phyloP scores from a whole-genome alignment of 1,284 basidiomycete genomes.

The Heterobasidion annosum region DNA sequence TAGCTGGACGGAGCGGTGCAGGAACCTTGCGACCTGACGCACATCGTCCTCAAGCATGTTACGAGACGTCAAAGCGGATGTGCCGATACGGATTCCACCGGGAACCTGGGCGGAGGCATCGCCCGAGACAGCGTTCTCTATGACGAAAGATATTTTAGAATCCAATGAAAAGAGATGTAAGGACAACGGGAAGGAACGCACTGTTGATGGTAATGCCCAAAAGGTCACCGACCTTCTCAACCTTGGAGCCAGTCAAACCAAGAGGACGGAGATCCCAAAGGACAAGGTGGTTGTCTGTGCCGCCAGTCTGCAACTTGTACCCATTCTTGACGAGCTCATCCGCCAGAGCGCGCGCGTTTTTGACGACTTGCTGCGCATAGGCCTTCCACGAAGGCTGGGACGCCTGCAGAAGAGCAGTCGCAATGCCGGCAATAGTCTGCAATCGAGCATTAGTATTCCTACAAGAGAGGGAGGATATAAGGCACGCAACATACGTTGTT shows the following conservation, averaged over 20 bases:
- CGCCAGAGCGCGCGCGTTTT: slow-evolving; percentile 77
- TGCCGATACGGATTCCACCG: slow-evolving; percentile 96
- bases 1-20: slow-evolving; percentile 89
- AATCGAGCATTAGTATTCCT: slow-evolving; percentile 1
- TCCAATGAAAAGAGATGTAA: neutral
- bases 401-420: slow-evolving; percentile 93
- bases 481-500: slow-evolving; percentile 73
- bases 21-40: slow-evolving; percentile 83
- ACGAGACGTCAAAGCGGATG: slow-evolving; percentile 90
- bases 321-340: slow-evolving; percentile 65
- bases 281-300: slow-evolving; percentile 96
- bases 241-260: slow-evolving; percentile 93
- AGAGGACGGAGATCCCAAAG: slow-evolving; percentile 97
- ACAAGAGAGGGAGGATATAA: neutral
- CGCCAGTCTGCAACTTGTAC: slow-evolving; percentile 95
- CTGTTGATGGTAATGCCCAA: slow-evolving; percentile 95
- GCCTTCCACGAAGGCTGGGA: slow-evolving; percentile 85
- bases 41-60: slow-evolving; percentile 88
- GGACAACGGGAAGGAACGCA: slow-evolving; percentile 26
- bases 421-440: slow-evolving; percentile 92
- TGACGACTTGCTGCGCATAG: slow-evolving; percentile 93
- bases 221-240: slow-evolving; percentile 97
- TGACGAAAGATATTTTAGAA: slow-evolving; percentile 2
- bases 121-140: slow-evolving; percentile 95
- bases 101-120: slow-evolving; percentile 94